Base-by-base conservation (phyloP, 2,329 filamentous ascomycete species). In the Colletotrichum cordylinicola region DNA sequence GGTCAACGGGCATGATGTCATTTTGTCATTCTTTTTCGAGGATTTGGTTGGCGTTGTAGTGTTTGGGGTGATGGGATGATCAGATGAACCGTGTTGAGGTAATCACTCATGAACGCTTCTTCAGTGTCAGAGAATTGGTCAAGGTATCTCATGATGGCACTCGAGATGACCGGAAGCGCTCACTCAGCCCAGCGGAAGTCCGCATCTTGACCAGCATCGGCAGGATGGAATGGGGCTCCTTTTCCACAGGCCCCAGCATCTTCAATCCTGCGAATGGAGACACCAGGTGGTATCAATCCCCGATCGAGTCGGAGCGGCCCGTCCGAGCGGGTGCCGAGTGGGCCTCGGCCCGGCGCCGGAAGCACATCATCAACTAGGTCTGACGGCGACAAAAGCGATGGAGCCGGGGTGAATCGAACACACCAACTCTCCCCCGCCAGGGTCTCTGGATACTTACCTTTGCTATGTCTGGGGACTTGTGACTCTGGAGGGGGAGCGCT, bases 231-330 rank as follows among this genome's bases (percentile, higher is more conserved):
- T 9, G 18, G 9, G 5, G 9, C 18, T 48, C 10, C 18, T 9
- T 48, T n/a, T 12, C 3, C 2, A n/a, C 43, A 1, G n/a, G n/a
- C 43, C 10, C n/a, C 1, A 10, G 5, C 12, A 12, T 21, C 2
- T 8, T 29, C 55, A 29, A 27, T 58, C 1, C 27, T 12, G 43
- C 13, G 2, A 29, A 56, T 56, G 52, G 52, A 18, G 52, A 29
- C 24, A 18, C 13, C 27, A 18, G 21, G 52, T 29, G 2, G 27
- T 33, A 61, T 35, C 13, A 18, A 2, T 58, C 27, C 5, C 55
- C 27, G 55, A 58, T 58, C 24, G 10, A n/a, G 58, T 18, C 70
- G 55, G 37, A 24, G 29, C 64, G 64, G 70, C 70, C 62, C 70
- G 70, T 21, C 37, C 21, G 64, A 21, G 58, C 29, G 18, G 58